These are phyloP conservation scores for Podaxis mareebaensis DNA, from an alignment of 768 basidiomycete species.

Conservation along the genomic window DNA sequence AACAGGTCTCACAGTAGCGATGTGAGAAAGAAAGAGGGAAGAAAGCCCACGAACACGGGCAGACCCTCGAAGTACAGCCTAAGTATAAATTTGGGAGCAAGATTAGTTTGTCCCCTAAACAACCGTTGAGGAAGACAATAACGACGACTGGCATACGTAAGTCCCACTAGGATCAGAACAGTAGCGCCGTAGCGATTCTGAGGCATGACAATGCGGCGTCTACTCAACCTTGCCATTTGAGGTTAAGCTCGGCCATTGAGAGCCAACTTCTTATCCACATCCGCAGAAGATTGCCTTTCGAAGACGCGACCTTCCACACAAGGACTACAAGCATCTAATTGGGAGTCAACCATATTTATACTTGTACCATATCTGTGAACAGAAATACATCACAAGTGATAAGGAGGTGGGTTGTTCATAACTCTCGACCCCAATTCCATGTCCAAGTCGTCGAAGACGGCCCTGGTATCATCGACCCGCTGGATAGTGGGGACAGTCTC, in stretches of 20 bases:
- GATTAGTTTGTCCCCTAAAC: neutral
- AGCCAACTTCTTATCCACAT: neutral
- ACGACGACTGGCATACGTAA: neutral
- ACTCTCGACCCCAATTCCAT: neutral
- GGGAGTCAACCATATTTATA: neutral
- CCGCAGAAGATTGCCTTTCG: neutral
- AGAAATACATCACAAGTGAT: neutral
- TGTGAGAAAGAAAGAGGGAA: neutral
- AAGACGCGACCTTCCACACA: neutral
- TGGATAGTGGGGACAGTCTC: neutral
- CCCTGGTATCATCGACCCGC: neutral
- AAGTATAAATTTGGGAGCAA: neutral
- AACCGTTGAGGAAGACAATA: neutral
- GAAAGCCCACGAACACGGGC: neutral
- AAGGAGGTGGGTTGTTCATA: neutral
- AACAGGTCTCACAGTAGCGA: neutral
- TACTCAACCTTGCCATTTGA: neutral
- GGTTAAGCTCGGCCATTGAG: neutral
- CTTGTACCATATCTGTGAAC: no score
- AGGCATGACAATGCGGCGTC: neutral
- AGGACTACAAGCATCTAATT: neutral
- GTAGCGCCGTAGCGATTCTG: neutral
- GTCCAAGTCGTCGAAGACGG: neutral
- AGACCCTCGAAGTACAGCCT: neutral
- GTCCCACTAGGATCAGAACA: neutral